A percentile compares a stretch with the other conserved stretches of the same genome.
Evolutionary conservation across 2,329 filamentous ascomycete species (phyloP).

Genomic region (Venturia carpophila): DNA sequence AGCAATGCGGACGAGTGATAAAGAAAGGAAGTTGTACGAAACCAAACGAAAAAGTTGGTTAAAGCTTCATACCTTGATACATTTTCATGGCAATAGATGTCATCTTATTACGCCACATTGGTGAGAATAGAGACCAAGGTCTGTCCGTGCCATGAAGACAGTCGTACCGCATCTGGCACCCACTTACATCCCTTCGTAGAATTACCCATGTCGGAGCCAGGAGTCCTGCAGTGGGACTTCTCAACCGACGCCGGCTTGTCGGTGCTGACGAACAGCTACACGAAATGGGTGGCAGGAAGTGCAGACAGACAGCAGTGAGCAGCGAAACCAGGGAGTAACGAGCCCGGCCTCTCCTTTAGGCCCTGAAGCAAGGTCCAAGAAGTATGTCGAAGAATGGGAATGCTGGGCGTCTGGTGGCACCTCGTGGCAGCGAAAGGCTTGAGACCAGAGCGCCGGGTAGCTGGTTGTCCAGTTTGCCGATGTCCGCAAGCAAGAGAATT

Average conservation of each 20-base stretch:
- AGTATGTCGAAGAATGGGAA: not conserved
- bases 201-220: not conserved
- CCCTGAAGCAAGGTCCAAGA: slow-evolving; percentile 1
- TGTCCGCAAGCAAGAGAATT: not conserved
- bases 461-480: not conserved
- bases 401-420: not conserved
- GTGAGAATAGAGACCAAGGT: not conserved
- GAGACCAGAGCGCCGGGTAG: not conserved
- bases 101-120: slow-evolving; percentile 10
- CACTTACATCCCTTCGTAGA: slow-evolving; percentile 4
- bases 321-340: not conserved
- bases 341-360: not conserved
- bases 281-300: not conserved
- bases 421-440: not conserved
- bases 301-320: not conserved
- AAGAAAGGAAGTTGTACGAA: not conserved
- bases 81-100: slow-evolving; percentile 1
- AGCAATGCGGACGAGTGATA: not conserved
- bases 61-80: slow-evolving; percentile 1
- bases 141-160: not conserved
- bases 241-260: not conserved
- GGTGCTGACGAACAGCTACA: slow-evolving; percentile 2
- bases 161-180: slow-evolving; percentile 4
- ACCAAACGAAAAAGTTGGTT: not conserved
- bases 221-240: not conserved